phyloP scores from a whole-genome alignment of 352 stramenopile genomes.

The Globisporangium paroecandrum region DNA sequence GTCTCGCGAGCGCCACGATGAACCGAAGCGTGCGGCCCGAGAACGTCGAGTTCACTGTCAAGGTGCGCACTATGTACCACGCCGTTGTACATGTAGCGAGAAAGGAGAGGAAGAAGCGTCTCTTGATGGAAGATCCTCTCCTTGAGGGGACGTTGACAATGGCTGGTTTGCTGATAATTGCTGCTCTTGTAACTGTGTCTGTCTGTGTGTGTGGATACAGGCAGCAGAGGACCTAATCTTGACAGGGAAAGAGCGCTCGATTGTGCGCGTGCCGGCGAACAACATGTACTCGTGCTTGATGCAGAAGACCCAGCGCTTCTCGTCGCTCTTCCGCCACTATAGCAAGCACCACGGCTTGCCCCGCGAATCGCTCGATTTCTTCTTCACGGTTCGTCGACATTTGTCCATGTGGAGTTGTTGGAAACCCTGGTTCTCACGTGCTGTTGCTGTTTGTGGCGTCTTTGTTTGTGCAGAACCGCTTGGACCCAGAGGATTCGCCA shows the following conservation, averaged over 20 bases:
- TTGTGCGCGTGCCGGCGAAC: constrained; percentile 80
- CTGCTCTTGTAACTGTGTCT: neutral
- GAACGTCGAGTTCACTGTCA: constrained; percentile 97
- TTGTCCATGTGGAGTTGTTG: neutral
- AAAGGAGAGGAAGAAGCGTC: neutral
- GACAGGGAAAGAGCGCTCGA: constrained; percentile 74
- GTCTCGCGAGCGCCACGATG: constrained; percentile 31
- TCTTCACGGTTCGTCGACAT: constrained; percentile 84
- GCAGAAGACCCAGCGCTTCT: constrained; percentile 98
- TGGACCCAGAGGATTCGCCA: constrained; percentile 81
- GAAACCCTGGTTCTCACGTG: neutral
- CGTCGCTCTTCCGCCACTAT: constrained; percentile 97
- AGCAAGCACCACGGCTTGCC: constrained; percentile 97
- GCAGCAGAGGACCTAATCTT: constrained; percentile 75
- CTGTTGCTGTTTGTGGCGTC: neutral
- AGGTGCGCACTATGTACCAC: constrained; percentile 35
- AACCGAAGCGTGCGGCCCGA: constrained; percentile 85
- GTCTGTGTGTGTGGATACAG: constrained; percentile 20
- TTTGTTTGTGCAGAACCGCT: constrained; percentile 42
- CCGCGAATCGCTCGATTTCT: constrained; percentile 97
- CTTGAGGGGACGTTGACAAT: constrained; percentile 28
- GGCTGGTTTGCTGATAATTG: constrained; percentile 21
- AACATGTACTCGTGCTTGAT: constrained; percentile 95
- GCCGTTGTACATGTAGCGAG: neutral
- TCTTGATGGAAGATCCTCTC: neutral